These are phyloP conservation scores for Lophiostoma macrostomum DNA, from an alignment of 495 filamentous ascomycete species.

Conservation along the genomic window DNA sequence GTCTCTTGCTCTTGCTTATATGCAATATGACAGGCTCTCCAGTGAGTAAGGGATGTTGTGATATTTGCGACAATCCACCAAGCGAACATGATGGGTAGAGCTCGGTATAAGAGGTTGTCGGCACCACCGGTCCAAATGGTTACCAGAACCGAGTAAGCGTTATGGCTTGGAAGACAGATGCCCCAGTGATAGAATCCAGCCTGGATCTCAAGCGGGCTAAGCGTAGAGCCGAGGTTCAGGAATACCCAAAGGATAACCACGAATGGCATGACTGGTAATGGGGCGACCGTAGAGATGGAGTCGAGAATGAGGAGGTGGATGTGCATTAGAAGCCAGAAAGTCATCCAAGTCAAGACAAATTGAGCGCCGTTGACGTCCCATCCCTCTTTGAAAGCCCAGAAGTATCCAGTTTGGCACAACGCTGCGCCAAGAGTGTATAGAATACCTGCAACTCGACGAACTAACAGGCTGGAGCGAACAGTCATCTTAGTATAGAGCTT, in stretches of 20 bases:
- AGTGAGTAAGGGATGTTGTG: slow-evolving; percentile 2
- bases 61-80: slow-evolving; percentile 26
- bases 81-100: slow-evolving; percentile 22
- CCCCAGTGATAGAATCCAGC: slow-evolving; percentile 26
- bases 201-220: slow-evolving; percentile 24
- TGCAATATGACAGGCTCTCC: slow-evolving; percentile 18
- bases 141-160: slow-evolving; percentile 21
- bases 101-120: slow-evolving; percentile 21
- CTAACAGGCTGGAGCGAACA: slow-evolving; percentile 5
- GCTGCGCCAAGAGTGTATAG: slow-evolving; percentile 19
- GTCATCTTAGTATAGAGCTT: slow-evolving; percentile 22
- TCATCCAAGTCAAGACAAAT: slow-evolving; percentile 27
- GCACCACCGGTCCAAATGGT: slow-evolving; percentile 24
- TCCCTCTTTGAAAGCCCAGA: slow-evolving; percentile 17
- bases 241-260: slow-evolving; percentile 24
- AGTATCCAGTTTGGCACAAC: slow-evolving; percentile 16
- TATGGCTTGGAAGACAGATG: slow-evolving; percentile 13
- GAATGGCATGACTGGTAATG: slow-evolving; percentile 20
- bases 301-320: slow-evolving; percentile 19
- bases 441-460: slow-evolving; percentile 12
- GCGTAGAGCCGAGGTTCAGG: slow-evolving; percentile 14
- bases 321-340: slow-evolving; percentile 24
- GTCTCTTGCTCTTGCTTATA: slow-evolving; percentile 3
- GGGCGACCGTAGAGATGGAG: slow-evolving; percentile 13
- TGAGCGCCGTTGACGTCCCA: slow-evolving; percentile 23